phyloP scores from a whole-genome alignment of 1,139 yeast genomes.

The Geotrichum histeridarum region DNA sequence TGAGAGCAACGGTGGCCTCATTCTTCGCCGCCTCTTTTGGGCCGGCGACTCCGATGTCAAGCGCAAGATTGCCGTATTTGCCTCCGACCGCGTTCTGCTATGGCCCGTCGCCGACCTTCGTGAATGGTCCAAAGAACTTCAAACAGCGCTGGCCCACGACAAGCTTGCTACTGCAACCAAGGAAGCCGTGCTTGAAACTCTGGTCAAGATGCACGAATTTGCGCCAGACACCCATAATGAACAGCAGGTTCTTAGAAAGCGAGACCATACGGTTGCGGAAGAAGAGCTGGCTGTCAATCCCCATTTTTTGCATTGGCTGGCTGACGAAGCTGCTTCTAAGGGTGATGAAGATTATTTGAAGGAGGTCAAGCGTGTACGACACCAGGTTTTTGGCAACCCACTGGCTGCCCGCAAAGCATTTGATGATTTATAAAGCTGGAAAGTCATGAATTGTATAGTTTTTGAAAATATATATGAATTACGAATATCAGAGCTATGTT shows the following conservation, averaged over 20 bases:
- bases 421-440: slow-evolving; percentile 41
- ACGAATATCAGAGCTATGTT: not conserved
- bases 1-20: slow-evolving; percentile 25
- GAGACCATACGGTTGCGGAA: slow-evolving; percentile 6
- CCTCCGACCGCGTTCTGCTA: slow-evolving; percentile 14
- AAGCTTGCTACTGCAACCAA: slow-evolving; percentile 15
- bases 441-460: slow-evolving; percentile 16
- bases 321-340: slow-evolving; percentile 43
- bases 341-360: slow-evolving; percentile 40
- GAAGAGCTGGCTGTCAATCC: slow-evolving; percentile 26
- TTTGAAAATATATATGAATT: slow-evolving; percentile 36
- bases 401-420: slow-evolving; percentile 52
- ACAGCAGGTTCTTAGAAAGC: slow-evolving; percentile 11
- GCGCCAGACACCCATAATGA: slow-evolving; percentile 7
- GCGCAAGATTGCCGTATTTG: slow-evolving; percentile 18
- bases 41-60: slow-evolving; percentile 17
- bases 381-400: slow-evolving; percentile 74
- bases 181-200: slow-evolving; percentile 26
- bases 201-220: slow-evolving; percentile 28
- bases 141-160: slow-evolving; percentile 17
- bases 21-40: slow-evolving; percentile 21
- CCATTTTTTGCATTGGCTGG: slow-evolving; percentile 57
- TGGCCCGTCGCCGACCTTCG: slow-evolving; percentile 22
- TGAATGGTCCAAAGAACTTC: slow-evolving; percentile 25
- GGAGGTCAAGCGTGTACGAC: slow-evolving; percentile 48